Base-by-base conservation (phyloP, 352 stramenopile genomes). In the Phytophthora pinifolia region DNA sequence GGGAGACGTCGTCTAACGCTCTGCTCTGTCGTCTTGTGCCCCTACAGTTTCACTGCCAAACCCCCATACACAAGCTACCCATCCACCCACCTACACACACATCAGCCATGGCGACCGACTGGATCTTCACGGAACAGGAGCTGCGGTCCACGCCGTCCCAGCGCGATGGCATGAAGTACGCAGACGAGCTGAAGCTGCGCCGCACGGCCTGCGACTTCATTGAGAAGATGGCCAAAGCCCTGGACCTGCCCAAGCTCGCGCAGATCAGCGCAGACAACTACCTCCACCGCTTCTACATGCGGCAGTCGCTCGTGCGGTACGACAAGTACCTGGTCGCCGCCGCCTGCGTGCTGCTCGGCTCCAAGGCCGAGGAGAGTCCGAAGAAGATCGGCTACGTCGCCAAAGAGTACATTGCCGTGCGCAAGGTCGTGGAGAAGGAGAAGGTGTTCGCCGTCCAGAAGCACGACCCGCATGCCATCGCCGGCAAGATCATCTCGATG, bases 271-370 rank as follows among this genome's bases (percentile, higher is more conserved):
- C 83, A 17, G 75, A 87, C 66, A 89, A 90, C 39, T 96, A 84
- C 43, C 79, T 96, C n/a, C 87, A 96, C 52, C 76, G 86, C 25
- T 96, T 96, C 59, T 94, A 78, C 65, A 90, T 88, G 72, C 76
- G 81, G 3, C 83, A 94, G 65, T 92, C 83, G 17, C 70, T 95
- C 33, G 78, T 91, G 31, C 76, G 79, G 15, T 89, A 95, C 61
- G 86, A 96, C 63, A 87, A 89, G 58, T 95, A 83, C 57, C 43
- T 91, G n/a, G 80, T 94, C 8, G 82, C 80, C 6, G 83, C 80
- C 3, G 80, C 87, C 2, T 95, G 86, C 17, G 77, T 96, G 38
- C 66, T 96, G 12, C 65, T 95, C 3, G 86, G 74, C 17, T 88
- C 80, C 14, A 96, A 96, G 50, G 83, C 86, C 1, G 87, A 96